Conservation (phyloP, 306 rosid species). For the Abrus pulchellus region DNA sequence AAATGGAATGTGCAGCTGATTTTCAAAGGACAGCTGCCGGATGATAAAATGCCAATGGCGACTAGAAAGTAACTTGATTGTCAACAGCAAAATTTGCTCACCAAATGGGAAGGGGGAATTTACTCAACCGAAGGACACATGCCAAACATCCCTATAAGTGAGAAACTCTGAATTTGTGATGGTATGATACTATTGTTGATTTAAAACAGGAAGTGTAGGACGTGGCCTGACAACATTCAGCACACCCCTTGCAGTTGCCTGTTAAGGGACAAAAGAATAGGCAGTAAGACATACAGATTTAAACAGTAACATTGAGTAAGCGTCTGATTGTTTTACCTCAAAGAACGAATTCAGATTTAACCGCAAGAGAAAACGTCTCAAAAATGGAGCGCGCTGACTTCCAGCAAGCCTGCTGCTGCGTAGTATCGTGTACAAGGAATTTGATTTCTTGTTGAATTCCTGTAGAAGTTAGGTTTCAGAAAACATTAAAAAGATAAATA, state of each 20-base stretch:
- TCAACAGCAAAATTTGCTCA: conserved; percentile 15
- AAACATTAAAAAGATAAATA: conserved; percentile 20
- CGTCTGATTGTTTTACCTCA: conserved; percentile 66
- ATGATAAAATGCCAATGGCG: not conserved
- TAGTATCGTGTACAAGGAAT: conserved; percentile 93
- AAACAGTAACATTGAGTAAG: conserved; percentile 23
- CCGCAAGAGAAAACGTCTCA: conserved; percentile 91
- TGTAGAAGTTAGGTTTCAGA: conserved; percentile 44
- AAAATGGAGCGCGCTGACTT: conserved; percentile 94
- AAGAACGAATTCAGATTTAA: conserved; percentile 89
- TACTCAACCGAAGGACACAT: conserved; percentile 26
- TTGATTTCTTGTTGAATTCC: conserved; percentile 99
- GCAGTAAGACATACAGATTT: conserved; percentile 12
- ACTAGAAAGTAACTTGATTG: conserved; percentile 22
- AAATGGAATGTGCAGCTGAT: conserved; percentile 33
- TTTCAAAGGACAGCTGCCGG: conserved; percentile 26
- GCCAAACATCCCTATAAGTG: conserved; percentile 23
- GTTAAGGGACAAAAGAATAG: conserved; percentile 44
- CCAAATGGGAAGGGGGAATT: not conserved
- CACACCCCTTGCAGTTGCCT: conserved; percentile 96
- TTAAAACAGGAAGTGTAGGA: conserved; percentile 73
- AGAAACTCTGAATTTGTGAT: conserved; percentile 33
- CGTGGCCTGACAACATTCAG: conserved; percentile 88
- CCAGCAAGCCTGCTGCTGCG: conserved; percentile 99
- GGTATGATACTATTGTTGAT: conserved; percentile 59